Percentiles rank a stretch among this genome's conserved stretches.
phyloP scores from a whole-genome alignment of 2,329 filamentous ascomycete species.

The Decorospora gaudefroyi region DNA sequence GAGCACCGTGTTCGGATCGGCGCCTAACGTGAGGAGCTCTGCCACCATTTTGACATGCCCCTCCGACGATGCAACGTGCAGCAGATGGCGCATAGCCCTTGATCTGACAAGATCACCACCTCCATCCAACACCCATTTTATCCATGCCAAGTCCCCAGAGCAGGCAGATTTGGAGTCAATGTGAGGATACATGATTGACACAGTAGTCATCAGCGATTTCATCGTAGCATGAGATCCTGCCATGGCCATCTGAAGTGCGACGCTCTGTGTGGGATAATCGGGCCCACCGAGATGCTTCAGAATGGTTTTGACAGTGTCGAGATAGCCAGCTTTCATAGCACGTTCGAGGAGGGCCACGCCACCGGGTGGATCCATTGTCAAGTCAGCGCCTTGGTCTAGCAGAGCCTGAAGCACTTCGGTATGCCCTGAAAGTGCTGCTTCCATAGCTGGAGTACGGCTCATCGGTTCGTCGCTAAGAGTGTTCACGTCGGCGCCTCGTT shows the following conservation, averaged over 20 bases:
- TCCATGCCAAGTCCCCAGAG: slow-evolving; percentile 17
- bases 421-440: slow-evolving; percentile 18
- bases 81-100: slow-evolving; percentile 20
- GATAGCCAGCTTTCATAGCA: slow-evolving; percentile 16
- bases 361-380: slow-evolving; percentile 3
- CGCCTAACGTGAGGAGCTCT: slow-evolving; percentile 17
- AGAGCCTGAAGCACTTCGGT: slow-evolving; percentile 18
- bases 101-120: slow-evolving; percentile 25
- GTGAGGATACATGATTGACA: slow-evolving; percentile 19
- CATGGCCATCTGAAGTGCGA: slow-evolving; percentile 28
- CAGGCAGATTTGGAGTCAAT: background rate
- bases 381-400: slow-evolving; percentile 18
- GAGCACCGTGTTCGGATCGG: slow-evolving; percentile 19
- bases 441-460: slow-evolving; percentile 20
- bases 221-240: slow-evolving; percentile 13
- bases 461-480: slow-evolving; percentile 10
- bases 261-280: slow-evolving; percentile 22
- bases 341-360: slow-evolving; percentile 20
- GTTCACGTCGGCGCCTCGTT: slow-evolving; percentile 24
- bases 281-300: slow-evolving; percentile 23
- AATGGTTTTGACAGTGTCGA: slow-evolving; percentile 15
- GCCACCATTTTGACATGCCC: slow-evolving; percentile 15
- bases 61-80: slow-evolving; percentile 19
- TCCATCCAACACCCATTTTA: slow-evolving; percentile 25
- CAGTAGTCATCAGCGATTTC: slow-evolving; percentile 15